Evolutionary conservation across 768 basidiomycete species (phyloP).

Genomic region (Glaciozyma antarctica): DNA sequence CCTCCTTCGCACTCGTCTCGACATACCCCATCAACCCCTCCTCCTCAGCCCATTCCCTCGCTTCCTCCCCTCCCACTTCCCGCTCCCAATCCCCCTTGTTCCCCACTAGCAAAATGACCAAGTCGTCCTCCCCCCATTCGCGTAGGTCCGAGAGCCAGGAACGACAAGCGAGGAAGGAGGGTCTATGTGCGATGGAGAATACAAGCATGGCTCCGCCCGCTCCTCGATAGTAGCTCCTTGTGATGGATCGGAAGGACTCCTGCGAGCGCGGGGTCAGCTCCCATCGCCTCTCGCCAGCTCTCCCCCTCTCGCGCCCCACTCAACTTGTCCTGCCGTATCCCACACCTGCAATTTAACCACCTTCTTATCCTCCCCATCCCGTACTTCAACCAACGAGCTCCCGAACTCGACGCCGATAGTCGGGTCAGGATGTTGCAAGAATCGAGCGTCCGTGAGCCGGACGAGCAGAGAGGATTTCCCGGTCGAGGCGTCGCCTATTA

Average conservation of each 20-base stretch:
- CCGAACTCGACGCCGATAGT: conserved; percentile 94
- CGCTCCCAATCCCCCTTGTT: conserved; percentile 55
- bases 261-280: background rate
- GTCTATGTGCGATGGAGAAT: conserved; percentile 49
- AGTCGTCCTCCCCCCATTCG: conserved; percentile 78
- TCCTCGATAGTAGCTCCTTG: conserved; percentile 74
- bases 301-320: no score
- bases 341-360: conserved; percentile 50
- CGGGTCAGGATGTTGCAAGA: conserved; percentile 23
- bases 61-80: conserved; percentile 18
- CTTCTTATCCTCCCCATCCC: conserved; percentile 36
- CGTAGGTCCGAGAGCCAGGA: conserved; percentile 88
- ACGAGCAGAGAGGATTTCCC: conserved; percentile 23
- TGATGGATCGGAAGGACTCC: conserved; percentile 30
- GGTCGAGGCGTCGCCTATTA: conserved; percentile 24
- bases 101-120: conserved; percentile 48
- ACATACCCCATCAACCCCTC: conserved; percentile 31
- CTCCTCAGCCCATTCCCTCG: conserved; percentile 20
- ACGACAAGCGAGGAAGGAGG: conserved; percentile 70
- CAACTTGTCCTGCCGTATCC: conserved; percentile 98
- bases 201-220: conserved; percentile 48
- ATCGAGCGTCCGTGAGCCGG: conserved; percentile 26
- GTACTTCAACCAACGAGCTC: conserved; percentile 74
- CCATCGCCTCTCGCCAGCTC: background rate
- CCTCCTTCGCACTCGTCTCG: conserved; percentile 33